These are phyloP conservation scores for Bryum argenteum DNA, from an alignment of 225 moss, liverwort and hornwort species.

Conservation along the genomic window DNA sequence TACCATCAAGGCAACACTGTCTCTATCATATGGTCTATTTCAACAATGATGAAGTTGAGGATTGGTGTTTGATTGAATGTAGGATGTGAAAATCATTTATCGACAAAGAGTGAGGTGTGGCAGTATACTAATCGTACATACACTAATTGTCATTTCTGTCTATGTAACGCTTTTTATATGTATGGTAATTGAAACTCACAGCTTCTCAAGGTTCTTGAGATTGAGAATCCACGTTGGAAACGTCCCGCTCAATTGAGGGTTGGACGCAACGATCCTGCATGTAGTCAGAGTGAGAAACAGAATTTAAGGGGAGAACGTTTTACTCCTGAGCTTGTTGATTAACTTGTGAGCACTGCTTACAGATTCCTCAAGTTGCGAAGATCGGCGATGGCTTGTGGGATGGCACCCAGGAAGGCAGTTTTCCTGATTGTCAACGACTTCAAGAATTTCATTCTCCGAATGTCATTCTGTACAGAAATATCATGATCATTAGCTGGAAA, in stretches of 20 bases:
- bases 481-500: not conserved
- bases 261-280: constrained; percentile 54
- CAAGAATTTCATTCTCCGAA: constrained; percentile 45
- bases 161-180: too few species aligned
- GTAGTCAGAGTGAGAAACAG: not conserved
- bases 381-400: constrained; percentile 59
- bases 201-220: constrained; percentile 44
- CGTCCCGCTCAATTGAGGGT: constrained; percentile 39
- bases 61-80: too few species aligned
- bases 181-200: constrained; percentile 26
- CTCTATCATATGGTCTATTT: too few species aligned
- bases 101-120: too few species aligned
- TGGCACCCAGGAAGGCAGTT: constrained; percentile 54
- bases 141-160: too few species aligned
- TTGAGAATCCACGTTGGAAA: constrained; percentile 50
- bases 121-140: too few species aligned
- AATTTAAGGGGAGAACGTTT: too few species aligned
- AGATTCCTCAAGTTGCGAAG: constrained; percentile 52
- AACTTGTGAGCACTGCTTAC: constrained; percentile 17
- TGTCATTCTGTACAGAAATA: constrained; percentile 34
- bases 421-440: constrained; percentile 50
- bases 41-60: not conserved
- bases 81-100: too few species aligned
- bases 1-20: too few species aligned
- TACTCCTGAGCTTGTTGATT: too few species aligned